phyloP scores from a whole-genome alignment of 768 basidiomycete species.

The Lactarius quietus region DNA sequence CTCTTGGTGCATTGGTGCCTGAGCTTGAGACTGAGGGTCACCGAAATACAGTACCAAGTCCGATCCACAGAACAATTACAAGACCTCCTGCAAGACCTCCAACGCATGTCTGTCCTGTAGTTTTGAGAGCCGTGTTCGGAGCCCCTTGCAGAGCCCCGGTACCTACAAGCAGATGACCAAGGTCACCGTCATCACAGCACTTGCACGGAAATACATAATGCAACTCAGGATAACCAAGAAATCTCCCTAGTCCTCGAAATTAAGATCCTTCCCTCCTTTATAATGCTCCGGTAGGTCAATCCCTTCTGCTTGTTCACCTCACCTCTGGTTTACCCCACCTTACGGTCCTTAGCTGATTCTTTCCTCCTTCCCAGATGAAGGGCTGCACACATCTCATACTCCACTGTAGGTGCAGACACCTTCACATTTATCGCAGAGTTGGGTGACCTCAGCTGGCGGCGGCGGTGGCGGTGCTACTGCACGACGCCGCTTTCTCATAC shows the following conservation, averaged over 20 bases:
- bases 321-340: too few species aligned
- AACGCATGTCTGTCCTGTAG: slow-evolving; percentile 79
- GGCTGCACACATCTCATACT: slow-evolving; percentile 82
- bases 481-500: slow-evolving; percentile 49
- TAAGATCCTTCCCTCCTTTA: too few species aligned
- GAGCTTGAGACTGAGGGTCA: too few species aligned
- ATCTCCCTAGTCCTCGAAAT: slow-evolving; percentile 95
- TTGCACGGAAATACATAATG: slow-evolving; percentile 67
- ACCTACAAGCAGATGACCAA: slow-evolving; percentile 90
- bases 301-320: background rate
- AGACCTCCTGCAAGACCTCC: slow-evolving; percentile 64
- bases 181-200: too few species aligned
- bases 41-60: too few species aligned
- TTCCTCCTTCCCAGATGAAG: slow-evolving; percentile 39
- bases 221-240: slow-evolving; percentile 66
- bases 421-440: slow-evolving; percentile 56
- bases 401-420: slow-evolving; percentile 79
- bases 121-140: too few species aligned
- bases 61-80: slow-evolving; percentile 71
- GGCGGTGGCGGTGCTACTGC: too few species aligned
- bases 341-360: too few species aligned
- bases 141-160: too few species aligned
- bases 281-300: too few species aligned
- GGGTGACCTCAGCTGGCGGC: slow-evolving; percentile 41
- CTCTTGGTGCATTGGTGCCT: too few species aligned